Evolutionary conservation across 2,329 filamentous ascomycete species (phyloP).

Genomic region (Colletotrichum neosansevieriae): DNA sequence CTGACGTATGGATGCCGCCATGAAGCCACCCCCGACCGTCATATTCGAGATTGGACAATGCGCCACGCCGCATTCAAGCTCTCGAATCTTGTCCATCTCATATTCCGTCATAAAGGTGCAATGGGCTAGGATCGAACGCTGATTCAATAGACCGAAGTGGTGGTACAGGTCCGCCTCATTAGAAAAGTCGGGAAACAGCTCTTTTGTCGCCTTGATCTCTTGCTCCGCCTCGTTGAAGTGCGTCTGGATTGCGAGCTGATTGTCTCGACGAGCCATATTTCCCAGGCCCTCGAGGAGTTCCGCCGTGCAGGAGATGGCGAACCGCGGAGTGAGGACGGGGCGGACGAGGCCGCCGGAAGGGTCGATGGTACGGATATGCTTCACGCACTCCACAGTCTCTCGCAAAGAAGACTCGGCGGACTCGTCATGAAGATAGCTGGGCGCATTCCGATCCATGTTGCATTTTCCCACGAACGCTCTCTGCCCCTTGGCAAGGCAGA

Average conservation of each 20-base stretch:
- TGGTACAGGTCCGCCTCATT: constrained; percentile 72
- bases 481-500: constrained; percentile 65
- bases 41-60: constrained; percentile 76
- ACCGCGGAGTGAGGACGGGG: constrained; percentile 68
- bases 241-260: constrained; percentile 70
- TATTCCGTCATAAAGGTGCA: constrained; percentile 71
- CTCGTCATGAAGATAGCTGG: constrained; percentile 65
- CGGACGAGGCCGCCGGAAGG: constrained; percentile 57
- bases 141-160: constrained; percentile 64
- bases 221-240: constrained; percentile 75
- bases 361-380: constrained; percentile 59
- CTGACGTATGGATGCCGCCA: constrained; percentile 70
- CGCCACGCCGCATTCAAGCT: constrained; percentile 68
- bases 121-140: constrained; percentile 73
- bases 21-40: constrained; percentile 71
- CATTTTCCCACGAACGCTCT: constrained; percentile 72
- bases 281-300: constrained; percentile 68
- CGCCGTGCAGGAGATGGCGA: constrained; percentile 70
- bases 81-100: constrained; percentile 62
- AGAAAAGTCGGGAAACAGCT: constrained; percentile 66
- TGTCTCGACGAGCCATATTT: constrained; percentile 60
- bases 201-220: constrained; percentile 66
- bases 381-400: constrained; percentile 63
- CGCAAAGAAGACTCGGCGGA: constrained; percentile 59
- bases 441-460: constrained; percentile 70